Evolutionary conservation across 2,329 filamentous ascomycete species (phyloP).

Genomic region (Fusarium pilosicola): DNA sequence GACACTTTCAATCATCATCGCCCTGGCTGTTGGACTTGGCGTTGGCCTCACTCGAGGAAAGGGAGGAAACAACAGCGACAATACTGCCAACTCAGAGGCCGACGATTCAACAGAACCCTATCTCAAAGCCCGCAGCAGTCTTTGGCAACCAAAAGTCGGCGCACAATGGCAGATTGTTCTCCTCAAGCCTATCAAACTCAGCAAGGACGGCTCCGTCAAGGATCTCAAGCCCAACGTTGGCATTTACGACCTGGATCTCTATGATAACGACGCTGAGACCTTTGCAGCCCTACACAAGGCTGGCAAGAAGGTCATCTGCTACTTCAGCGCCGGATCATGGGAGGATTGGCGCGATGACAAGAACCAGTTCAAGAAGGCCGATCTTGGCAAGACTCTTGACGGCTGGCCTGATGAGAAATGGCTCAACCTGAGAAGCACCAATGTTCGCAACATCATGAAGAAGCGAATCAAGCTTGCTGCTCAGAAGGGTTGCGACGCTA

Average conservation of each 20-base stretch:
- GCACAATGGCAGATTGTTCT: slow-evolving; percentile 72
- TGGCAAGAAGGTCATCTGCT: slow-evolving; percentile 75
- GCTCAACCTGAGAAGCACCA: slow-evolving; percentile 67
- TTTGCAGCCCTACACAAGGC: slow-evolving; percentile 66
- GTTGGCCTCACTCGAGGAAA: slow-evolving; percentile 59
- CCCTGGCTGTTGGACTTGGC: slow-evolving; percentile 64
- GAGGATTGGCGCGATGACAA: slow-evolving; percentile 72
- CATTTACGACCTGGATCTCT: slow-evolving; percentile 63
- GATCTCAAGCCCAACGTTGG: slow-evolving; percentile 57
- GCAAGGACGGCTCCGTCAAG: slow-evolving; percentile 49
- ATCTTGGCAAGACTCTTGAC: slow-evolving; percentile 67
- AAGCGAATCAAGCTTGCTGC: slow-evolving; percentile 67
- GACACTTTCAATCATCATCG: slow-evolving; percentile 49
- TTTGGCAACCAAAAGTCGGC: slow-evolving; percentile 64
- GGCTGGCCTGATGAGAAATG: slow-evolving; percentile 76
- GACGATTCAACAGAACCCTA: slow-evolving; percentile 26
- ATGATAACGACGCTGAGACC: slow-evolving; percentile 58
- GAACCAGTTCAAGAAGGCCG: slow-evolving; percentile 60
- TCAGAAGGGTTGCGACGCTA: slow-evolving; percentile 72
- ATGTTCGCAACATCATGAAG: slow-evolving; percentile 73
- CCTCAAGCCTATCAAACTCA: slow-evolving; percentile 54
- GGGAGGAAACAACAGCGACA: slow-evolving; percentile 32
- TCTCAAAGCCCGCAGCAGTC: slow-evolving; percentile 38
- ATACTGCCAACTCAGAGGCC: slow-evolving; percentile 28
- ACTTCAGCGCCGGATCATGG: slow-evolving; percentile 77